A percentile compares a stretch with the other conserved stretches of the same genome.
Evolutionary conservation across 2,329 filamentous ascomycete species (phyloP).

Genomic region (Orbilia quercus): DNA sequence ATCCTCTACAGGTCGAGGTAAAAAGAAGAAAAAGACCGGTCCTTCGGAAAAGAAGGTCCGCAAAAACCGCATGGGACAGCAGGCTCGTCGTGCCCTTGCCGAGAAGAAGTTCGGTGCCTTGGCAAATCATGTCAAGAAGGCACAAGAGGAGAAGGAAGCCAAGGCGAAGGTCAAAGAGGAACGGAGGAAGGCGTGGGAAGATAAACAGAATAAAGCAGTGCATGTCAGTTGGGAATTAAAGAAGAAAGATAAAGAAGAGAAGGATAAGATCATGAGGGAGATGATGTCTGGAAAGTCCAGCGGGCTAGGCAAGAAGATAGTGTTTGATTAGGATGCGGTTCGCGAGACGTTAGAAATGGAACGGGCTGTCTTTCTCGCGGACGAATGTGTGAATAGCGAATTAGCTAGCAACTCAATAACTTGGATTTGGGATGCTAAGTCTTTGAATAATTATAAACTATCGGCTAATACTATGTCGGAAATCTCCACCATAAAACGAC

Average conservation of each 20-base stretch:
- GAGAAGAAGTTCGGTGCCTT: conserved; percentile 81
- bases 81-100: conserved; percentile 80
- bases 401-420: no score
- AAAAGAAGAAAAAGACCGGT: conserved; percentile 46
- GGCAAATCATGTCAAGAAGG: conserved; percentile 73
- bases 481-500: no score
- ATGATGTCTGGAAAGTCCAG: conserved; percentile 63
- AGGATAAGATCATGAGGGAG: conserved; percentile 67
- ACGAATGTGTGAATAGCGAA: no score
- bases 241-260: conserved; percentile 71
- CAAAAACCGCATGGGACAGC: conserved; percentile 81
- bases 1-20: conserved; percentile 64
- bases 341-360: no score
- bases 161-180: conserved; percentile 66
- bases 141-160: conserved; percentile 56
- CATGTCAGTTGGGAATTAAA: conserved; percentile 73
- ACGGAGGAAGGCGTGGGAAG: conserved; percentile 65
- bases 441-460: no score
- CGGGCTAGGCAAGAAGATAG: conserved; percentile 59
- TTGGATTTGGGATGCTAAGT: no score
- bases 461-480: no score
- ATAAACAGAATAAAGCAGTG: conserved; percentile 68
- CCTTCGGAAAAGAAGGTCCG: conserved; percentile 62
- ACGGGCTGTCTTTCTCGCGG: no score
- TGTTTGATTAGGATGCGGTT: no score